Conservation (phyloP, 371 early-diverging fungal species). For the Coemansia sp. region DNA sequence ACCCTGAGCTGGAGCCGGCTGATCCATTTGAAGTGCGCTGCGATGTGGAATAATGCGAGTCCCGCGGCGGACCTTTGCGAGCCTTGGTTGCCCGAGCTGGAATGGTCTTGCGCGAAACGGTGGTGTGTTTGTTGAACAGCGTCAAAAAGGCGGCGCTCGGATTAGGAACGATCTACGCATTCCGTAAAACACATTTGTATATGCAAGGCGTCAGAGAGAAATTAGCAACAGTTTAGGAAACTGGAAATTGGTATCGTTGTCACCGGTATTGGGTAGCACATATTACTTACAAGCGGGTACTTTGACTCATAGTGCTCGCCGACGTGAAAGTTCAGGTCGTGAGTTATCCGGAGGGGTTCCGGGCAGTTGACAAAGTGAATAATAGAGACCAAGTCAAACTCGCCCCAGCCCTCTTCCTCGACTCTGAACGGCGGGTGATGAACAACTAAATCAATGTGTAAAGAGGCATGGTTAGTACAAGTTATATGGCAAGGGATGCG, state of each 20-base stretch:
- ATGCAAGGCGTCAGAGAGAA: background rate
- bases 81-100: conserved; percentile 39
- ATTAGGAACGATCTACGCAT: conserved; percentile 16
- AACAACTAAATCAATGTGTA: conserved; percentile 53
- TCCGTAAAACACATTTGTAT: conserved; percentile 18
- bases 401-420: conserved; percentile 71
- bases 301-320: conserved; percentile 24
- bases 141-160: conserved; percentile 29
- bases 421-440: conserved; percentile 61
- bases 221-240: background rate
- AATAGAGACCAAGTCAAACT: conserved; percentile 66
- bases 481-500: background rate
- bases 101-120: conserved; percentile 38
- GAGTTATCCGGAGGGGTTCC: conserved; percentile 57
- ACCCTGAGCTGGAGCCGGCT: conserved; percentile 1
- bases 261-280: background rate
- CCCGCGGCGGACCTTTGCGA: conserved; percentile 37
- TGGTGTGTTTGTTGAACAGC: conserved; percentile 31
- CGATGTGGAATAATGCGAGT: conserved; percentile 8
- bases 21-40: background rate
- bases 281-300: conserved; percentile 53
- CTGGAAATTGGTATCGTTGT: background rate
- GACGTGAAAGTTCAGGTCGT: conserved; percentile 65
- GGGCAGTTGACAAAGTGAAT: conserved; percentile 58
- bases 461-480: background rate